These are phyloP conservation scores for Microcyclospora pomicola DNA, from an alignment of 2,329 filamentous ascomycete species.

Conservation along the genomic window DNA sequence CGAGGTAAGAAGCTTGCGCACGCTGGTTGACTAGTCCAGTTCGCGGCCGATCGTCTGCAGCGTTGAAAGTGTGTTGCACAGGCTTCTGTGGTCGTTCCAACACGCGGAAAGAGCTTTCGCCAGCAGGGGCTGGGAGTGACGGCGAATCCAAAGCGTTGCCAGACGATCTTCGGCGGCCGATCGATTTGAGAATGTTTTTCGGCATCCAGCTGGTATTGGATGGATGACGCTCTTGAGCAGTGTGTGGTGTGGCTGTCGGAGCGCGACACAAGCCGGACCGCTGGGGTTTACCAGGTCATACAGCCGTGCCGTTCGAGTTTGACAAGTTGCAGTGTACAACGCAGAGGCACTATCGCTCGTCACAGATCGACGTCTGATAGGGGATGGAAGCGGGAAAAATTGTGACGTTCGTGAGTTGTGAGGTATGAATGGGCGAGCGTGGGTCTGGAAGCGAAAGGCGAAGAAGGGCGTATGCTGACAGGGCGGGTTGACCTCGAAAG, in stretches of 20 bases:
- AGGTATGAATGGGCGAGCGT: too few relatives aligned
- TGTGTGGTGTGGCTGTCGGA: constrained; percentile 1
- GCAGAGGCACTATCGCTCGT: too few relatives aligned
- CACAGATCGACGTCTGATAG: too few relatives aligned
- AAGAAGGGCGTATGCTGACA: too few relatives aligned
- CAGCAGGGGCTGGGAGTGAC: constrained; percentile 6
- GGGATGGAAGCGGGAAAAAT: too few relatives aligned
- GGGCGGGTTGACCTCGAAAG: too few relatives aligned
- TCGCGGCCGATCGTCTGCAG: constrained; percentile 20
- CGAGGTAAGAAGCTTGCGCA: constrained; percentile 23
- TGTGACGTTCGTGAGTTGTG: too few relatives aligned
- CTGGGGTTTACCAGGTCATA: too few relatives aligned
- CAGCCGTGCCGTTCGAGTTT: not conserved
- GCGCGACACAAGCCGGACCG: too few relatives aligned
- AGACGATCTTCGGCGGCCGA: constrained; percentile 41
- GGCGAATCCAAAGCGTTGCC: constrained; percentile 35
- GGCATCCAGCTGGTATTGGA: constrained; percentile 31
- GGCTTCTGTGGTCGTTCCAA: constrained; percentile 37
- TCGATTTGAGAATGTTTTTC: constrained; percentile 41
- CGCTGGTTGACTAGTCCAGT: constrained; percentile 8
- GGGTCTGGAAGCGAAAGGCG: too few relatives aligned
- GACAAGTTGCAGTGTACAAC: not conserved
- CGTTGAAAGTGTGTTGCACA: constrained; percentile 21
- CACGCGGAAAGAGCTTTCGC: constrained; percentile 37
- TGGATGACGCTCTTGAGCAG: not conserved